These are phyloP conservation scores for Ramaria sp. DNA, from an alignment of 768 basidiomycete genomes.

Conservation along the genomic window DNA sequence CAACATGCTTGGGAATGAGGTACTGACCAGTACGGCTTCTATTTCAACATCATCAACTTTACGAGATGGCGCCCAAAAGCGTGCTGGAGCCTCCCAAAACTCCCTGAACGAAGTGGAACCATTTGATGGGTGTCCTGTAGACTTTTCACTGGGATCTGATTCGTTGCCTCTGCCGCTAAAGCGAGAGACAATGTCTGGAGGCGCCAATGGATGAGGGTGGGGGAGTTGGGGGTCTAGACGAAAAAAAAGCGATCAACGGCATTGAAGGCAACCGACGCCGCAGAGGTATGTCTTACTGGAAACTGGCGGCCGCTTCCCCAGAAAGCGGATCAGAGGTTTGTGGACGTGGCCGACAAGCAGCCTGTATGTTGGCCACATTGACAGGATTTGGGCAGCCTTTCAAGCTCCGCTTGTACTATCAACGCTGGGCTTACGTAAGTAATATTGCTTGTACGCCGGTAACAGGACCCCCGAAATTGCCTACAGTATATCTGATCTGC, in stretches of 20 bases:
- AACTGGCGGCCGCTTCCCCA: constrained; percentile 48
- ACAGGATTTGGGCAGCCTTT: too few species aligned
- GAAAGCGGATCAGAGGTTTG: constrained; percentile 51
- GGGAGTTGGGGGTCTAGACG: constrained; percentile 25
- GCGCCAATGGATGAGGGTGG: constrained; percentile 57
- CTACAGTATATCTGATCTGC: too few species aligned
- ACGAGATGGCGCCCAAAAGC: constrained; percentile 42
- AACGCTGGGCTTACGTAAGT: too few species aligned
- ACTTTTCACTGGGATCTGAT: constrained; percentile 9
- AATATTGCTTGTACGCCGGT: too few species aligned
- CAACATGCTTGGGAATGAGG: neutral
- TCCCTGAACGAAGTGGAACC: constrained; percentile 23
- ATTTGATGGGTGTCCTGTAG: constrained; percentile 10
- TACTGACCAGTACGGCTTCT: constrained; percentile 52
- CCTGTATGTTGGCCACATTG: neutral
- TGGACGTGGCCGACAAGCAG: constrained; percentile 27
- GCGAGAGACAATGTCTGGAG: constrained; percentile 43
- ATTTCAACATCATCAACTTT: constrained; percentile 50
- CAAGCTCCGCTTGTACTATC: too few species aligned
- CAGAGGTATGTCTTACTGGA: constrained; percentile 20
- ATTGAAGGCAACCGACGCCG: neutral
- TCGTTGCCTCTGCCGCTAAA: constrained; percentile 32
- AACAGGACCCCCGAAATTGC: too few species aligned
- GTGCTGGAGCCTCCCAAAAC: constrained; percentile 61
- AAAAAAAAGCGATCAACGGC: neutral